Base-by-base conservation (phyloP, 768 basidiomycete species). In the Termitomyces sp. region DNA sequence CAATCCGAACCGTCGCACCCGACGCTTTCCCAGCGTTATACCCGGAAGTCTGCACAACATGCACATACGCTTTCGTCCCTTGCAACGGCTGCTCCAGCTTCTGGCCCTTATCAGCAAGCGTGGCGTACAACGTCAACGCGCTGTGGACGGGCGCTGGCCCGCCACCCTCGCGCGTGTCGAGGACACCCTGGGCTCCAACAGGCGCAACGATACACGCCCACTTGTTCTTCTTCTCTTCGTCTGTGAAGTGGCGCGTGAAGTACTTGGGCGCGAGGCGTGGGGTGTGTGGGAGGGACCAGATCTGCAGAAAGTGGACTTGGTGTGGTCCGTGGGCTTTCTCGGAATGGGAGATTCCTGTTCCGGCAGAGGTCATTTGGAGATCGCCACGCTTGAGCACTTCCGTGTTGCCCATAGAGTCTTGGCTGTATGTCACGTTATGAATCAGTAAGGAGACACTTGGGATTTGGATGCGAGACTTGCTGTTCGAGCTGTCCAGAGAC, bases 341-440 rank as follows among this genome's bases (percentile, higher is more conserved):
- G 31, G 86, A 87, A 70, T 98, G 95, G 0, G 84, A 78, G 64
- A 98, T 96, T 3, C 96, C 96, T 0, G 88, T 94, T 10, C 95
- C 95, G 0, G 95, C 85, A 1, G 89, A 92, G 2, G 94, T 94
- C 73, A 97, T 83, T 69, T 98, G 95, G 33, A 98, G 63, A 63
- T 93, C 89, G 1, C 96, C 96, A 15, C 93, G 84, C 67, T 86
- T 85, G 67, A 98, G 82, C 56, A 94, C 78, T 69, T 98, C 96
- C 53, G 81, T 80, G 73, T 96, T 96, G 40, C 87, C 87, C 88
- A 97, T 91, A 5, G 87, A 91, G 71, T 98, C 96, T 70, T 87
- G 81, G 73, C 94, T 92, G 57, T 10, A 54, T 49, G 44, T 28
- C 53, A n/a, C 19, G 61, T 19, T 59, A 30, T 50, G 11, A 26